A percentile compares a stretch with the other conserved stretches of the same genome.
Evolutionary conservation across 139 green algal species (phyloP).

Genomic region (Trebouxia sp.): DNA sequence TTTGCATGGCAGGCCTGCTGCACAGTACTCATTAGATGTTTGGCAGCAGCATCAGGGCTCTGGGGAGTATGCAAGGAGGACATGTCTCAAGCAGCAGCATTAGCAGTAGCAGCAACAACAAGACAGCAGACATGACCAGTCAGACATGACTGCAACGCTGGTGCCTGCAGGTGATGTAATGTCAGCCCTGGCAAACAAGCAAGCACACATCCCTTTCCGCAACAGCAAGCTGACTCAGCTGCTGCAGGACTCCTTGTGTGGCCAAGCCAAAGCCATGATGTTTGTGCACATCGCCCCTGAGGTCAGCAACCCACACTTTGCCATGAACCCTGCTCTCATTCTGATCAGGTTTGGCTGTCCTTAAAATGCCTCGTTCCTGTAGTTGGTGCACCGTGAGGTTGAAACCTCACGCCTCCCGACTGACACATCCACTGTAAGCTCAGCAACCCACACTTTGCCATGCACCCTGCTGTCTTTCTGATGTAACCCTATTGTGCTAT

Average conservation of each 20-base stretch:
- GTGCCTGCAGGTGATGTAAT: slow-evolving; percentile 68
- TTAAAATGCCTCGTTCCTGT: too few species aligned
- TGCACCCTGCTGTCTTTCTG: too few species aligned
- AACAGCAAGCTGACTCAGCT: slow-evolving; percentile 93
- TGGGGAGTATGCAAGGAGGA: too few species aligned
- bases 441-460: neutral
- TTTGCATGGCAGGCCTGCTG: too few species aligned
- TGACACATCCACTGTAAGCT: slow-evolving; percentile 85
- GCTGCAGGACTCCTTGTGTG: slow-evolving; percentile 84
- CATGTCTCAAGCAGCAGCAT: too few species aligned
- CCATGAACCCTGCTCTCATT: too few species aligned
- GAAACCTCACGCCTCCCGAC: too few species aligned
- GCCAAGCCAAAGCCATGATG: slow-evolving; percentile 90
- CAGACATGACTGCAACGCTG: neutral
- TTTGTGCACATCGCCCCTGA: slow-evolving; percentile 91
- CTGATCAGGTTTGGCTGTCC: too few species aligned
- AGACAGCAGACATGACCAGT: neutral
- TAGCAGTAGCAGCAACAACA: neutral
- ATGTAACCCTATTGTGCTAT: too few species aligned
- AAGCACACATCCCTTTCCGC: slow-evolving; percentile 83
- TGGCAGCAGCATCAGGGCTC: too few species aligned
- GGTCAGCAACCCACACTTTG: slow-evolving; percentile 19
- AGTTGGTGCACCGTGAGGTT: too few species aligned
- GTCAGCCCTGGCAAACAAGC: slow-evolving; percentile 67
- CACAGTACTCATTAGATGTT: too few species aligned